phyloP scores from a whole-genome alignment of 2,329 filamentous ascomycete genomes.

The Pestalotiopsis sp. region DNA sequence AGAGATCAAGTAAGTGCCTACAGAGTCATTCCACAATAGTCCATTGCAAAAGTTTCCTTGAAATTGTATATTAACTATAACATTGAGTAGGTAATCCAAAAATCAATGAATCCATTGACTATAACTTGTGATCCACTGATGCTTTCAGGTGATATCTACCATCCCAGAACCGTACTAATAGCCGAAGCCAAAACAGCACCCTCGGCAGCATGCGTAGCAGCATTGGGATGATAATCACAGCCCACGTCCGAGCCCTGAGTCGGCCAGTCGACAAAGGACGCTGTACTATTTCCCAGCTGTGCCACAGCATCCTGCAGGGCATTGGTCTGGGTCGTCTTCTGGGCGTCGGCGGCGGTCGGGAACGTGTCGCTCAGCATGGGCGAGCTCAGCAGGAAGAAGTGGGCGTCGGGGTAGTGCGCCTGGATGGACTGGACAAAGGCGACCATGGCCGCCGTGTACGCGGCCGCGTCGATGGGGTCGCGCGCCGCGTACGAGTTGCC shows the following conservation, averaged over 20 bases:
- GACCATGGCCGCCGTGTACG: slow-evolving; percentile 31
- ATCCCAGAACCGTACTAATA: slow-evolving; percentile 17
- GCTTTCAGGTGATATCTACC: no score
- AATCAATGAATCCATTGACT: no score
- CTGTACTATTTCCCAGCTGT: slow-evolving; percentile 30
- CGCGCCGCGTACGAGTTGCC: slow-evolving; percentile 15
- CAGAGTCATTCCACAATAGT: no score
- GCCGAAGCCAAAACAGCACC: slow-evolving; percentile 32
- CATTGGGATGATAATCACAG: slow-evolving; percentile 46
- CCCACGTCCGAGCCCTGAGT: slow-evolving; percentile 41
- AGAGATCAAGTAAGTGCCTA: no score
- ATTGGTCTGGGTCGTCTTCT: slow-evolving; percentile 38
- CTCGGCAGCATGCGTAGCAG: slow-evolving; percentile 37
- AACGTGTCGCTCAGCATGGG: slow-evolving; percentile 40
- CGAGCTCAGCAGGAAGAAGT: slow-evolving; percentile 43
- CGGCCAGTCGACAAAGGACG: slow-evolving; percentile 44
- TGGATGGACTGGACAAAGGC: slow-evolving; percentile 36
- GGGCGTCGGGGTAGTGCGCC: slow-evolving; percentile 36
- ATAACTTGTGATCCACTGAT: no score
- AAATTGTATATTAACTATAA: no score
- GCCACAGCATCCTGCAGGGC: slow-evolving; percentile 37
- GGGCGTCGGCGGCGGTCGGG: slow-evolving; percentile 32
- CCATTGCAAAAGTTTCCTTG: no score
- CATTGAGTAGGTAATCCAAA: no score
- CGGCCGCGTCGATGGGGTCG: slow-evolving; percentile 28